Evolutionary conservation across 1,284 basidiomycete species (phyloP), one percentile per base, ranked within the genome.

Genomic region (Coniferiporia sulphurascens): DNA sequence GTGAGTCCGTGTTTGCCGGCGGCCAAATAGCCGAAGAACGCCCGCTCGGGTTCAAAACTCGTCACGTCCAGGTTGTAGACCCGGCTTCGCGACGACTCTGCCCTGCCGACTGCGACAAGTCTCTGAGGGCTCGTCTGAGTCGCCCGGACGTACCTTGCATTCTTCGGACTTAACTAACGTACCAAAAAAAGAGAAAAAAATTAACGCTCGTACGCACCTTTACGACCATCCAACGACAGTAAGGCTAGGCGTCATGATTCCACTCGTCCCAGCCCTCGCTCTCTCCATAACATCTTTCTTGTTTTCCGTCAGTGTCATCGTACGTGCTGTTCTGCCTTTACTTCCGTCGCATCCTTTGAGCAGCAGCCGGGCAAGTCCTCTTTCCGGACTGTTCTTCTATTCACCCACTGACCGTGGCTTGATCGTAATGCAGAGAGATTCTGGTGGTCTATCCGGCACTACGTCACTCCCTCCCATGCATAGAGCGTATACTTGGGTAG

Each of bases 401-500:
- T 27, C 27, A 27, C 5, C 27, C 2, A 3, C 35, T 53, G 17
- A 61, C 57, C 65, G 52, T 68, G 65, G 67, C 56, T 55, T 64
- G 53, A 45, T 63, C 43, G 12, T 15, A 48, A 21, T 44, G 56
- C 64, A 88, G 86, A 79, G 84, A 65, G 83, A 86, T 74, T 87
- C 87, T 70, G 84, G 27, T 27, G 5, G 84, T 63, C 78, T 86
- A 62, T 84, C 85, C 64, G 82, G 83, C 68, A 86, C 82, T 71
- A 78, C 78, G 65, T 79, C 79, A 21, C 77, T 89, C 62, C 83
- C 86, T 49, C 72, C 79, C 36, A 80, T 83, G 57, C 82, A 87
- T 70, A 85, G 87, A 72, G 80, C 81, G 64, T 85, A 87, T 67
- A 67, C 89, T 50, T 90, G 86, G 86, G 74, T 90, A 45, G 82